These are phyloP conservation scores for Oryza rufipogon DNA, from an alignment of 176 grass and related monocot genomes.

Conservation along the genomic window DNA sequence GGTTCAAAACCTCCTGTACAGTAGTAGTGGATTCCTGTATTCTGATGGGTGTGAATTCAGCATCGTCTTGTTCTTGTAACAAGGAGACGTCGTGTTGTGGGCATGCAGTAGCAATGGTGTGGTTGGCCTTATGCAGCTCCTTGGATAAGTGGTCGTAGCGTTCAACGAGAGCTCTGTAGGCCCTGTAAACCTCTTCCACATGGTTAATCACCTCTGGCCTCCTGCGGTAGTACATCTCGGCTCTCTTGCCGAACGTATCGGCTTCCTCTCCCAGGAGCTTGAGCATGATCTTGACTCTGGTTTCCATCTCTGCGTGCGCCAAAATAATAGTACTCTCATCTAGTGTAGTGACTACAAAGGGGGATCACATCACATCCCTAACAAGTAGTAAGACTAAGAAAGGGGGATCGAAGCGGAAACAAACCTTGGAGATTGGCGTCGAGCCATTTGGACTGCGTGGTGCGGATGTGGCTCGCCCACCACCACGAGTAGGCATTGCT, in stretches of 20 bases:
- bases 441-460: constrained; percentile 86
- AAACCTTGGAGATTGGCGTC: constrained; percentile 74
- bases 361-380: too few species aligned
- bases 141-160: constrained; percentile 80
- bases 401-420: too few species aligned
- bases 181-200: constrained; percentile 74
- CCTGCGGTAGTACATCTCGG: constrained; percentile 74
- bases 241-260: constrained; percentile 74
- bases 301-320: constrained; percentile 70
- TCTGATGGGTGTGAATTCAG: constrained; percentile 57
- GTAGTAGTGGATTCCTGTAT: constrained; percentile 42
- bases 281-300: constrained; percentile 72
- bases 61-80: constrained; percentile 42
- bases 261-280: constrained; percentile 87
- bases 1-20: constrained; percentile 51
- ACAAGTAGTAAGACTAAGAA: too few species aligned
- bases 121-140: constrained; percentile 84
- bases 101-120: constrained; percentile 73
- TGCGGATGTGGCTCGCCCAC: constrained; percentile 87
- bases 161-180: constrained; percentile 84
- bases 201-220: constrained; percentile 74
- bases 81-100: constrained; percentile 66
- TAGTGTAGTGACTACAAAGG: not conserved
- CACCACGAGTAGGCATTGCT: constrained; percentile 90
- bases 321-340: not conserved